Percentiles rank a stretch among this genome's conserved stretches.
Conservation (phyloP, 1,284 basidiomycete species). For the Austroboletus rostrupii region DNA sequence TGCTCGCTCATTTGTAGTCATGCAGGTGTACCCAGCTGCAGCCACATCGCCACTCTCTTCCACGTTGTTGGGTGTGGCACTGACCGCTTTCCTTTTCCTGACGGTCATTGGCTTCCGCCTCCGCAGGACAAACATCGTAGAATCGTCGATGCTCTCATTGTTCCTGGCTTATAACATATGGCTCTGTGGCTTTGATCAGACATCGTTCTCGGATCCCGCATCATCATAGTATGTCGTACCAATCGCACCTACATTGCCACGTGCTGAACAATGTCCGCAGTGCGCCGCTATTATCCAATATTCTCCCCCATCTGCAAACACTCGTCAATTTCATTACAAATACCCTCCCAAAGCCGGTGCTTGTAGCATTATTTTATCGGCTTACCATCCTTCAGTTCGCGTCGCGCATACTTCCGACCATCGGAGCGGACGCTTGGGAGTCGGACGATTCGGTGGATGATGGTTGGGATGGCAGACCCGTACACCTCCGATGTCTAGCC, state of each 20-base stretch:
- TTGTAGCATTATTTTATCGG: slow-evolving; percentile 81
- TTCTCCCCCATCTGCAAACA: slow-evolving; percentile 75
- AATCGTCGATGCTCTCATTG: slow-evolving; percentile 82
- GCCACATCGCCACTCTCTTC: slow-evolving; percentile 82
- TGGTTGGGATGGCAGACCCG: slow-evolving; percentile 71
- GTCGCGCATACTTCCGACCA: slow-evolving; percentile 78
- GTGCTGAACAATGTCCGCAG: slow-evolving; percentile 35
- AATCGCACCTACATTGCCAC: background rate
- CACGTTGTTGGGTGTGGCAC: slow-evolving; percentile 74
- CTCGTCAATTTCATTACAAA: slow-evolving; percentile 75
- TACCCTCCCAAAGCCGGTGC: slow-evolving; percentile 79
- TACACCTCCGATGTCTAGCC: slow-evolving; percentile 28
- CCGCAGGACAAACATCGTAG: slow-evolving; percentile 88
- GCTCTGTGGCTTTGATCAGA: slow-evolving; percentile 74
- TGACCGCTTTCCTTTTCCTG: slow-evolving; percentile 75
- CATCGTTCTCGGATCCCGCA: slow-evolving; percentile 62
- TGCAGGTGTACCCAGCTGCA: slow-evolving; percentile 70
- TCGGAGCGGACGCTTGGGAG: slow-evolving; percentile 79
- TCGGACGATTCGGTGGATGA: slow-evolving; percentile 58
- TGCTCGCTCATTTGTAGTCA: slow-evolving; percentile 7
- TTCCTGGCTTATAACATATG: slow-evolving; percentile 86
- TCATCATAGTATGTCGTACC: slow-evolving; percentile 64
- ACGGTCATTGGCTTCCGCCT: slow-evolving; percentile 87
- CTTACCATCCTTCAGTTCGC: slow-evolving; percentile 82
- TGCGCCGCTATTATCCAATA: slow-evolving; percentile 69